Percentiles rank a stretch among this genome's conserved stretches.
Conservation (phyloP, 345 rosid genomes). For the Linum trigynum region DNA sequence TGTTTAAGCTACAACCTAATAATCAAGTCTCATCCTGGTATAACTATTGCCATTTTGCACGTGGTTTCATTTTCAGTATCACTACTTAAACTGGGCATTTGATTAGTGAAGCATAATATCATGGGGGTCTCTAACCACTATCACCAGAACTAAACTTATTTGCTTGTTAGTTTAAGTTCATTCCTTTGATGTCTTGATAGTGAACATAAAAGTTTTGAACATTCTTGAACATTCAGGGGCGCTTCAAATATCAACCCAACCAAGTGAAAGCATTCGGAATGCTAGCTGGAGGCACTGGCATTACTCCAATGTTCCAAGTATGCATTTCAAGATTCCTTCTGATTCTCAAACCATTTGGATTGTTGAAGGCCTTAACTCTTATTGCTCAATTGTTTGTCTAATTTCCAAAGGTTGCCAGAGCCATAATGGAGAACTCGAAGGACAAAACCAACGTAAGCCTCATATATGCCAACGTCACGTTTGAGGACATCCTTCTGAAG, state of each 20-base stretch:
- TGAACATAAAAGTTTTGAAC: neutral
- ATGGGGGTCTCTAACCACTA: too few species aligned
- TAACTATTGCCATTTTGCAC: too few species aligned
- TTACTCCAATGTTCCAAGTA: constrained; percentile 30
- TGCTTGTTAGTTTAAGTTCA: too few species aligned
- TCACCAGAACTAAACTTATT: too few species aligned
- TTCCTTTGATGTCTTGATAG: too few species aligned
- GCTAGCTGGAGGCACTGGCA: constrained; percentile 29
- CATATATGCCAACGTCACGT: constrained; percentile 24
- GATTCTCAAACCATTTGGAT: neutral
- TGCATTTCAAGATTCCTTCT: neutral
- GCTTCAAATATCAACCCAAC: constrained; percentile 26
- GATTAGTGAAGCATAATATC: too few species aligned
- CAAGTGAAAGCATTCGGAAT: constrained; percentile 25
- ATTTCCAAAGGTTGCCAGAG: constrained; percentile 20
- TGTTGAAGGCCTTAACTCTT: neutral
- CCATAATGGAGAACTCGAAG: constrained; percentile 21
- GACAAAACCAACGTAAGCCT: constrained; percentile 20
- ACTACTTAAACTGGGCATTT: too few species aligned
- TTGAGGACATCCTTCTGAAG: constrained; percentile 24
- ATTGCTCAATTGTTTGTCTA: neutral
- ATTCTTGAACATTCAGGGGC: constrained; percentile 13
- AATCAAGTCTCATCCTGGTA: too few species aligned
- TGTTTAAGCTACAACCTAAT: too few species aligned
- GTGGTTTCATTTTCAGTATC: too few species aligned